Conservation (phyloP, 2,329 filamentous ascomycete genomes). For the Aschersonia sp. region DNA sequence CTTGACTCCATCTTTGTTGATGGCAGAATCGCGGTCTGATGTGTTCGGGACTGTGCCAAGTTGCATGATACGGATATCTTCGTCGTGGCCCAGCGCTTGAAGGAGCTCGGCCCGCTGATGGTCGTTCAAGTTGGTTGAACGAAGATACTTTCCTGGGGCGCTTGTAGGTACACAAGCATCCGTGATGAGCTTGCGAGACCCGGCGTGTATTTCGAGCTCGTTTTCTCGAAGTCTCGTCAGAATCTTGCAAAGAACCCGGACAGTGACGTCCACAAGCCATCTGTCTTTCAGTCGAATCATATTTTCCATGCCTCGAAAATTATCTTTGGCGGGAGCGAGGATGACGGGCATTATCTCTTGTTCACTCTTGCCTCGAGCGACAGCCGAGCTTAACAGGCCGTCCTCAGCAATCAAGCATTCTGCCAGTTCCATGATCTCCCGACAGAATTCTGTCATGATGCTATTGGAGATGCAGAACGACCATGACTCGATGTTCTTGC, state of each 20-base stretch:
- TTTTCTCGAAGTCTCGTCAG: conserved; percentile 68
- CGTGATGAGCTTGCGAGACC: conserved; percentile 45
- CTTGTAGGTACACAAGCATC: conserved; percentile 49
- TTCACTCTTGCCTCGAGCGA: conserved; percentile 18
- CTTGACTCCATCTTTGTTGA: conserved; percentile 24
- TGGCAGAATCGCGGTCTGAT: conserved; percentile 7
- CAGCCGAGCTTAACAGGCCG: conserved; percentile 61
- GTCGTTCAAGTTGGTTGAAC: conserved; percentile 65
- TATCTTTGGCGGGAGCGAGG: conserved; percentile 23
- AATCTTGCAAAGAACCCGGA: conserved; percentile 72
- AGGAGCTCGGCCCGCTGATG: conserved; percentile 76
- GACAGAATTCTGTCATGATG: conserved; percentile 81
- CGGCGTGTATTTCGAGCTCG: conserved; percentile 52
- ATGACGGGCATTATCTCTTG: conserved; percentile 24
- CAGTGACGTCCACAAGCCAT: conserved; percentile 70
- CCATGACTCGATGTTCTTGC: conserved; percentile 74
- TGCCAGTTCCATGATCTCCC: conserved; percentile 89
- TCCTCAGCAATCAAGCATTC: conserved; percentile 76
- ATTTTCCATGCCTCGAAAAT: conserved; percentile 58
- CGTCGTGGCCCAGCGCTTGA: conserved; percentile 44
- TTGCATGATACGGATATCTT: conserved; percentile 35
- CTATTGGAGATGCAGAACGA: conserved; percentile 59
- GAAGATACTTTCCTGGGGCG: conserved; percentile 35
- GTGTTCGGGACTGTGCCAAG: conserved; percentile 16
- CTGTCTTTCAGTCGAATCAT: conserved; percentile 85